Percentiles rank a stretch among this genome's conserved stretches.
Evolutionary conservation across 2,329 filamentous ascomycete species (phyloP).

Genomic region (Beauveria australis): DNA sequence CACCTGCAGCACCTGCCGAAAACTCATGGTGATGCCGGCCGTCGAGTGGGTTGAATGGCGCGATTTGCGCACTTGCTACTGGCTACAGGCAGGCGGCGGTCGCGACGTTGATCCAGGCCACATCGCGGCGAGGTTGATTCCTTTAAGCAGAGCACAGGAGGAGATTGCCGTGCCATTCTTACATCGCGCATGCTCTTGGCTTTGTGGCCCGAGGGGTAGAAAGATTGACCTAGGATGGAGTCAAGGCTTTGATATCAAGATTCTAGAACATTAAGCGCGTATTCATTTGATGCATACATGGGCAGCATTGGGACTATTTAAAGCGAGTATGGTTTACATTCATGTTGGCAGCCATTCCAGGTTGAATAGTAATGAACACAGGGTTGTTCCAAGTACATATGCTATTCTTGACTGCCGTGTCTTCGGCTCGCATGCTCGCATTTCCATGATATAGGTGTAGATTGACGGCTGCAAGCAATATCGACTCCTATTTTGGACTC

Average conservation of each 20-base stretch:
- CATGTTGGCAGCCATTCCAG: neutral
- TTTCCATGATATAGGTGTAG: too few relatives aligned
- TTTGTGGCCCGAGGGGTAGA: constrained; percentile 34
- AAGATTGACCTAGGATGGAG: constrained; percentile 17
- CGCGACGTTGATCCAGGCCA: constrained; percentile 1
- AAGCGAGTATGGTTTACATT: neutral
- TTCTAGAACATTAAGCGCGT: neutral
- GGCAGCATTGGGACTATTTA: constrained; percentile 1
- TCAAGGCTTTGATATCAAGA: neutral
- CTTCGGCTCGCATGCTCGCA: neutral
- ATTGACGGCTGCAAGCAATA: neutral
- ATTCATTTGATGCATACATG: neutral
- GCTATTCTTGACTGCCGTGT: neutral
- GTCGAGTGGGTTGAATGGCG: constrained; percentile 59
- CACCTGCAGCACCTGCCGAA: constrained; percentile 43
- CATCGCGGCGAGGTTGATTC: constrained; percentile 14
- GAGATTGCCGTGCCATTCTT: constrained; percentile 38
- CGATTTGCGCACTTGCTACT: constrained; percentile 24
- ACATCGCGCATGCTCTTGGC: constrained; percentile 42
- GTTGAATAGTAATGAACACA: neutral
- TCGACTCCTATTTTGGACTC: neutral
- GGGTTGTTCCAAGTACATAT: neutral
- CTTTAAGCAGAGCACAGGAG: constrained; percentile 23
- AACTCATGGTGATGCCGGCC: constrained; percentile 40
- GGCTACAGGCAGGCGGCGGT: constrained; percentile 3